phyloP scores from a whole-genome alignment of 176 grass and related monocot genomes.

The Coix lacrymajobi region DNA sequence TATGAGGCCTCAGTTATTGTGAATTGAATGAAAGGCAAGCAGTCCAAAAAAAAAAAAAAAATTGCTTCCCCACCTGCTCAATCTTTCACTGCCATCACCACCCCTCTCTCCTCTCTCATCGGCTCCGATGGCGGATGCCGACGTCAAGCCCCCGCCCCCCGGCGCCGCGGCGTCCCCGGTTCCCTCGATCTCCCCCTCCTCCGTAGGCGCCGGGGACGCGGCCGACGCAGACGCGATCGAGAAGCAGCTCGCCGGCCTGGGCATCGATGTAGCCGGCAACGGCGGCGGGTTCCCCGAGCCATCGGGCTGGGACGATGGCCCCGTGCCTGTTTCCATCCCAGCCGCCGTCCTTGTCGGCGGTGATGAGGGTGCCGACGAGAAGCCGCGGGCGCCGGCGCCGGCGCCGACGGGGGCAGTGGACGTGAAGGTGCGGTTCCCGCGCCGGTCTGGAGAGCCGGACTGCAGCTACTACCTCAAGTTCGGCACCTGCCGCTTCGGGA shows the following conservation, averaged over 20 bases:
- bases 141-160: constrained; percentile 28
- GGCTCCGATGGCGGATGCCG: constrained; percentile 40
- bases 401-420: background rate
- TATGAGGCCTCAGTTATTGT: no score
- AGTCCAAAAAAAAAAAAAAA: no score
- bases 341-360: background rate
- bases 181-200: constrained; percentile 20
- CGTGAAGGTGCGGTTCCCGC: constrained; percentile 43
- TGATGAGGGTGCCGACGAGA: background rate
- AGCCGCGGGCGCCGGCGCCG: background rate
- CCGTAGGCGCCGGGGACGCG: background rate
- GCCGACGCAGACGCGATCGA: background rate
- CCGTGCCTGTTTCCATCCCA: background rate
- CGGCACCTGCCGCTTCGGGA: constrained; percentile 68
- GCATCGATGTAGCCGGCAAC: constrained; percentile 1
- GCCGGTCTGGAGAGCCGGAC: constrained; percentile 51
- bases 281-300: constrained; percentile 12
- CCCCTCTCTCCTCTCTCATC: background rate
- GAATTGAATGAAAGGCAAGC: no score
- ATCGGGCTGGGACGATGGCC: constrained; percentile 42
- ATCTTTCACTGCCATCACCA: background rate
- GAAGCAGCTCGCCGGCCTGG: constrained; percentile 22
- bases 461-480: constrained; percentile 68
- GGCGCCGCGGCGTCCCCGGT: background rate
- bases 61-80: background rate